Base-by-base conservation (phyloP, 352 stramenopile species). In the Globisporangium radiosum region DNA sequence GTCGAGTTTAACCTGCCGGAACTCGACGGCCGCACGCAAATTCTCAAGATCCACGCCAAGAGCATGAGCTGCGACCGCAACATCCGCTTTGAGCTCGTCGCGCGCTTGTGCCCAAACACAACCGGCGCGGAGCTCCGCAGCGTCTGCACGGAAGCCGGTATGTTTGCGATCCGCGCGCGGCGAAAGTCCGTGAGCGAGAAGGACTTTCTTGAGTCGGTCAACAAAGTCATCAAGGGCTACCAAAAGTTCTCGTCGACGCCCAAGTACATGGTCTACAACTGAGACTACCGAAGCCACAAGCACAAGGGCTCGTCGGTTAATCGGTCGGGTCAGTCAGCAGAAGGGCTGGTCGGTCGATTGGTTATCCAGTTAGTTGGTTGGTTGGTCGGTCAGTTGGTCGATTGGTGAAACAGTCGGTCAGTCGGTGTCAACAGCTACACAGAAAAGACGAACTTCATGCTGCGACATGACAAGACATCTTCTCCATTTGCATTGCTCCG, bases 181-280 rank as follows among this genome's bases (percentile, higher is more conserved):
- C 94, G 97, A 76, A 99, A 99, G 86, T 97, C 76, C 47, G 96
- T 99, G 56, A 98, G 87, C 63, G 97, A 99, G 71, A 99, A 99
- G 71, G 97, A 99, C 75, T 99, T 99, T 78, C 85, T 99, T 60
- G 97, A 99, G 63, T 97, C 95, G 56, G 97, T 99, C 59, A 98
- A 99, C 80, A 99, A 99, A 82, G 97, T 99, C 60, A 99, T 99
- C 72, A 99, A 99, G 85, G 97, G 97, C 62, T 99, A 99, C 89
- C 97, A 99, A 71, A 99, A 99, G 87, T 99, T 99, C 86, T 98
- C 88, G 65, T 98, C 96, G 43, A 99, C 97, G 66, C 97, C 97
- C 38, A 99, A 99, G 84, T 98, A 99, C 86, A 98, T 98, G 92
- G 93, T 98, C 55, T 98, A 98, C 81, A 98, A 98, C 69, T 98